Base-by-base conservation (phyloP, 2,329 filamentous ascomycete genomes). In the Exserohilum turcica region DNA sequence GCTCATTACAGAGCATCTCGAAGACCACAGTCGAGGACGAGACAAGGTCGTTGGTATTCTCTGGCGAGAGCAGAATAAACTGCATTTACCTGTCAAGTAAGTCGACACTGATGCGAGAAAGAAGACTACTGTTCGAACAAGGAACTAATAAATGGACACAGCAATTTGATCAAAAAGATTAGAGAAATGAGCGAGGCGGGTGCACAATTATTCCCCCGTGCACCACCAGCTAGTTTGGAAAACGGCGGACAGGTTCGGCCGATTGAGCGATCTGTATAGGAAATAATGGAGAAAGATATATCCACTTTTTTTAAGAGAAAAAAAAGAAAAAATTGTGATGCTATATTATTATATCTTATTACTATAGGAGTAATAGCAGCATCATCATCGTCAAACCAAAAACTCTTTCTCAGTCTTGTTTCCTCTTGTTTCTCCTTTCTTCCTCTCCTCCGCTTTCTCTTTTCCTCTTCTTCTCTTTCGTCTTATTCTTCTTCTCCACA, bases 1-100 rank as follows among this genome's bases (percentile, higher is more conserved):
- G 4, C 74, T 83, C 8, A 87, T 91, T 39, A 78, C 77, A 15
- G 77, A 82, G 42, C 88, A 91, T 66, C 82, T 86, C 57, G 78
- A 78, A 33, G 77, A 82, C 46, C 88, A 91, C 64, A 82, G 85
- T 35, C 77, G 79, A 44, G 82, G 84, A 53, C 75, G 81, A 13
- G 76, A 80, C 71, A 79, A 70, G 76, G 77, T 77, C 56, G 70
- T 82, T 33, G 69, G 76, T 45, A 65, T 81, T 79, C 73, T 88
- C 43, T 79, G 82, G 45, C 81, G 86, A 63, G 82, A 85, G 60
- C 76, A 74, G 55, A 59, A 70, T 38, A 65, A 56, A 57, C 50
- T 73, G 38, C 68, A 70, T 37, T 57, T 80, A 54, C 78, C 77
- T 6, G 76, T 77, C 3, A 70, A 66, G 73, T 65, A 63, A 63